These are phyloP conservation scores for Coemansia sp. DNA, from an alignment of 192 early-diverging fungal genomes.

Conservation along the genomic window DNA sequence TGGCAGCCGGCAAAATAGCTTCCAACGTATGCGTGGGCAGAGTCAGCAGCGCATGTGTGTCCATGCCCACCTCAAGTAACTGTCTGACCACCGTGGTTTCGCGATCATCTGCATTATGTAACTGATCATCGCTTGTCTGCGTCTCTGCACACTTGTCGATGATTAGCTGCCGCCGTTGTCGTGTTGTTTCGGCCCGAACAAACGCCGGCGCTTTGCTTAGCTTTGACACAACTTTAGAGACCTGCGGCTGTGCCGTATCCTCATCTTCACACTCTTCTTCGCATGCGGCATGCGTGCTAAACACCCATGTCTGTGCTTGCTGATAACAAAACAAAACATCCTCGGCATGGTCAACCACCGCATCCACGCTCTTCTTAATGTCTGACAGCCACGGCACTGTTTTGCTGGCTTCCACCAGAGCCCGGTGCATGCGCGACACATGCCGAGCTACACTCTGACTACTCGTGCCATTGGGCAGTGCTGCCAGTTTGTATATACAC, in stretches of 20 bases:
- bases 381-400: constrained; percentile 28
- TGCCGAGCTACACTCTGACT: constrained; percentile 11
- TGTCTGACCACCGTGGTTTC: constrained; percentile 15
- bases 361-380: neutral
- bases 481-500: constrained; percentile 17
- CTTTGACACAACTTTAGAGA: constrained; percentile 5
- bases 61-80: constrained; percentile 15
- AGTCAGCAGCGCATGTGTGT: constrained; percentile 21
- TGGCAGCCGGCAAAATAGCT: constrained; percentile 5
- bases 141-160: neutral
- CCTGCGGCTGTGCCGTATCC: neutral
- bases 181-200: constrained; percentile 11
- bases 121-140: neutral
- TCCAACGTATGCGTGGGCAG: constrained; percentile 31
- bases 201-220: constrained; percentile 26
- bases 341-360: constrained; percentile 10
- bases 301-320: constrained; percentile 24
- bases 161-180: constrained; percentile 13
- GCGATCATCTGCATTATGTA: too few species aligned
- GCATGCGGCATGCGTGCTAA: neutral
- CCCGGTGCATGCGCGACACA: neutral
- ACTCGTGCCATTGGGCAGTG: constrained; percentile 18
- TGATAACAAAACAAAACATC: constrained; percentile 31
- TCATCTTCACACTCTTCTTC: neutral
- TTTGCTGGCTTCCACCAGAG: constrained; percentile 19